Evolutionary conservation across 2,329 filamentous ascomycete genomes (phyloP).

Genomic region (Hirsutella thompsonii): DNA sequence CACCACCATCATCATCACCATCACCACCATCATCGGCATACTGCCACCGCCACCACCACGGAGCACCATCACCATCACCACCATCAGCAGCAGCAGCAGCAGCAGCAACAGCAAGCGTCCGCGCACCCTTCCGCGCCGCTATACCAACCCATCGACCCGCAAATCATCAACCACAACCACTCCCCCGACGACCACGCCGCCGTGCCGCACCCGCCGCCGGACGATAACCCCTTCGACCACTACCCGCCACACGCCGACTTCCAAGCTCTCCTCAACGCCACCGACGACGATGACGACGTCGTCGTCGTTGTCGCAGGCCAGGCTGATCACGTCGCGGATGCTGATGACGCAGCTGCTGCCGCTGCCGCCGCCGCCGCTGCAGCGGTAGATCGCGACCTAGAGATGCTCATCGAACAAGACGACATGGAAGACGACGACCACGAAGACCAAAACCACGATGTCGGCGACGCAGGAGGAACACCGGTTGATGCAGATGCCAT

Average conservation of each 20-base stretch:
- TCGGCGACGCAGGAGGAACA: too few species aligned
- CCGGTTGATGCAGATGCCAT: conserved; percentile 3
- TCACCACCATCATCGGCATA: conserved; percentile 14
- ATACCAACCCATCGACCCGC: conserved; percentile 47
- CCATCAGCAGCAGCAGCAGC: too few species aligned
- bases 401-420: conserved; percentile 37
- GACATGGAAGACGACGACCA: conserved; percentile 27
- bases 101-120: too few species aligned
- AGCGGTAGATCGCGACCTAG: conserved; percentile 34
- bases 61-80: conserved; percentile 13
- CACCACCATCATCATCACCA: conserved; percentile 8
- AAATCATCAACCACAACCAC: conserved; percentile 36
- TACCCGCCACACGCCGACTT: conserved; percentile 34
- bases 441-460: conserved; percentile 5
- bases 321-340: too few species aligned
- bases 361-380: conserved; percentile 14
- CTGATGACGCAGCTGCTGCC: conserved; percentile 12
- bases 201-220: conserved; percentile 3
- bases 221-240: conserved; percentile 25
- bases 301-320: conserved; percentile 13
- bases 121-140: conserved; percentile 18
- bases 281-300: conserved; percentile 17
- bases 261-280: conserved; percentile 38
- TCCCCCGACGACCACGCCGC: conserved; percentile 14
- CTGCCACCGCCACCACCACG: background rate